Conservation (phyloP, 1,284 basidiomycete species). For the Ganoderma lucidum region DNA sequence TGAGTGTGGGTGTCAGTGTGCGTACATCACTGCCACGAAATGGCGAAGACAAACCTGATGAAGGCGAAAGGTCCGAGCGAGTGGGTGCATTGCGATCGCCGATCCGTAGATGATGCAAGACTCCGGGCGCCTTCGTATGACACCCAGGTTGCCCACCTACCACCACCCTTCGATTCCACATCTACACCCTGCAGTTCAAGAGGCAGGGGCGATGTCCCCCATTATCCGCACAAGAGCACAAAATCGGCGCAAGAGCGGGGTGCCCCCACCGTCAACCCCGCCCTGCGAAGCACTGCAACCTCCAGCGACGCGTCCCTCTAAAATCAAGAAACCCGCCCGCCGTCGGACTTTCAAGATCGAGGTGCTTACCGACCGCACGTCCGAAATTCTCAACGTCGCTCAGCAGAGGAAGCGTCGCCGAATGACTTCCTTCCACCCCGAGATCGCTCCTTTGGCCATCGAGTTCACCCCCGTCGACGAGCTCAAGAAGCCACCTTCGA, state of each 20-base stretch:
- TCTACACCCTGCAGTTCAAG: background rate
- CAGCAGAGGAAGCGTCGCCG: background rate
- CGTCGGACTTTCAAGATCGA: background rate
- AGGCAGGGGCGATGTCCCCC: conserved; percentile 11
- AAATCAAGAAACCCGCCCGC: background rate
- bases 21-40: background rate
- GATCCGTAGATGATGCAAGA: background rate
- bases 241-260: conserved; percentile 8
- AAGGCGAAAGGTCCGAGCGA: background rate
- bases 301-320: background rate
- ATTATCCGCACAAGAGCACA: conserved; percentile 20
- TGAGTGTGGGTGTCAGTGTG: background rate
- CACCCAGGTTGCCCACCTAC: background rate
- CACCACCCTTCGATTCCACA: background rate
- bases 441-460: background rate
- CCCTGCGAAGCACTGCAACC: no score
- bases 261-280: background rate
- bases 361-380: conserved; percentile 1
- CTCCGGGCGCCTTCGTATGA: background rate
- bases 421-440: background rate
- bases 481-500: background rate
- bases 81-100: background rate
- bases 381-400: background rate
- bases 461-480: background rate
- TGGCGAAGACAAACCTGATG: background rate